Evolutionary conservation across 768 basidiomycete species (phyloP).

Genomic region (Pleurotus platypus): DNA sequence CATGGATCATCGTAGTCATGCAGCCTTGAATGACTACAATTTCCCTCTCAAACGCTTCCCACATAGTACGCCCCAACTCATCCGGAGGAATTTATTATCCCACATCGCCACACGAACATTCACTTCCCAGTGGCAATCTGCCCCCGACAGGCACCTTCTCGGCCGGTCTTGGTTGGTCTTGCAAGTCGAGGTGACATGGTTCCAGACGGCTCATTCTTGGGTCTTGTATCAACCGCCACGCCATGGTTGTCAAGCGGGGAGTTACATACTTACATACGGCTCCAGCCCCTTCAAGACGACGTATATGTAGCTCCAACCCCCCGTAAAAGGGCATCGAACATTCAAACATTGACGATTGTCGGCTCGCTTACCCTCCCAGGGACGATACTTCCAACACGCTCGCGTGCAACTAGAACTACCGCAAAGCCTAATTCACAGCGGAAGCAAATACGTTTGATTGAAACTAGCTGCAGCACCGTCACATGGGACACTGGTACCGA

Average conservation of each 20-base stretch:
- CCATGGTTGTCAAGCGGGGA: no score
- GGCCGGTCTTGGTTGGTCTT: no score
- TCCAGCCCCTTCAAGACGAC: no score
- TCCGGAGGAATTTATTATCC: not conserved
- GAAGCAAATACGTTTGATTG: slow-evolving; percentile 7
- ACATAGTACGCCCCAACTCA: not conserved
- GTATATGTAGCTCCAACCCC: no score
- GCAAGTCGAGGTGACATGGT: no score
- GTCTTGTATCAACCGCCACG: no score
- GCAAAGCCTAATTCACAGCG: slow-evolving; percentile 2
- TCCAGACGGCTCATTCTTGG: no score
- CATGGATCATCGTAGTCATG: not conserved
- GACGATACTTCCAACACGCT: slow-evolving; percentile 4
- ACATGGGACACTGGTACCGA: not conserved
- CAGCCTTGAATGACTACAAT: slow-evolving; percentile 1
- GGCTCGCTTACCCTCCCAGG: not conserved
- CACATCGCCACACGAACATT: not conserved
- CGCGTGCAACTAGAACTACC: slow-evolving; percentile 2
- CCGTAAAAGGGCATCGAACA: no score
- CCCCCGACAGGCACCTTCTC: not conserved
- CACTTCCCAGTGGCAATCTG: not conserved
- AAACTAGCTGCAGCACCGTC: not conserved
- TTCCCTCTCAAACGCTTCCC: not conserved
- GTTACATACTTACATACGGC: no score
- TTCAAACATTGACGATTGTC: not conserved